Evolutionary conservation across 176 grass and related monocot species (phyloP).

Genomic region (Phoenix roebelenii): DNA sequence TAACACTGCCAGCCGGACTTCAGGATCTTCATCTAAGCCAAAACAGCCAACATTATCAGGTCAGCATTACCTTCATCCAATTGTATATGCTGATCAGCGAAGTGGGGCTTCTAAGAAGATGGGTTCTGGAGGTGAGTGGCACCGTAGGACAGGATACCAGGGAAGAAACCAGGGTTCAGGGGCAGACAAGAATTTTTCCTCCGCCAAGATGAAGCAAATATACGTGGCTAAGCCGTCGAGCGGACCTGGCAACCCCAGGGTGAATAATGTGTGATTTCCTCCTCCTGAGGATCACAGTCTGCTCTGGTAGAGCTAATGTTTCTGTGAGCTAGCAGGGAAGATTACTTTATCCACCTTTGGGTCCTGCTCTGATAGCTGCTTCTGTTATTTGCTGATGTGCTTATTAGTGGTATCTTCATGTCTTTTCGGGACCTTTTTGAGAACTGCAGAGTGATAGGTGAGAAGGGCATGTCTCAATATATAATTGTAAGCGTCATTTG

Average conservation of each 20-base stretch:
- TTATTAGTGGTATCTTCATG: no score
- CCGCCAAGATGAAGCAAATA: conserved; percentile 86
- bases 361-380: no score
- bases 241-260: neutral
- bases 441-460: no score
- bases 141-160: conserved; percentile 48
- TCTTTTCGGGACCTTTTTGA: no score
- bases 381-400: no score
- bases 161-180: conserved; percentile 44
- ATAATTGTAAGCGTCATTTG: no score
- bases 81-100: conserved; percentile 37
- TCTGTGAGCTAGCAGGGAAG: no score
- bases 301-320: no score
- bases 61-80: conserved; percentile 35
- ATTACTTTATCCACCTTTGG: no score
- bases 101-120: conserved; percentile 27
- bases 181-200: conserved; percentile 54
- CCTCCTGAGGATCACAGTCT: no score
- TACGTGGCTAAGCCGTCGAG: conserved; percentile 59
- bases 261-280: neutral
- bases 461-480: no score
- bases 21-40: conserved; percentile 27
- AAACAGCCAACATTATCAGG: conserved; percentile 26
- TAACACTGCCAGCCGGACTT: conserved; percentile 26
- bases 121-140: conserved; percentile 49